Evolutionary conservation across 306 rosid genomes (phyloP).

Genomic region (Alnus rubra): DNA sequence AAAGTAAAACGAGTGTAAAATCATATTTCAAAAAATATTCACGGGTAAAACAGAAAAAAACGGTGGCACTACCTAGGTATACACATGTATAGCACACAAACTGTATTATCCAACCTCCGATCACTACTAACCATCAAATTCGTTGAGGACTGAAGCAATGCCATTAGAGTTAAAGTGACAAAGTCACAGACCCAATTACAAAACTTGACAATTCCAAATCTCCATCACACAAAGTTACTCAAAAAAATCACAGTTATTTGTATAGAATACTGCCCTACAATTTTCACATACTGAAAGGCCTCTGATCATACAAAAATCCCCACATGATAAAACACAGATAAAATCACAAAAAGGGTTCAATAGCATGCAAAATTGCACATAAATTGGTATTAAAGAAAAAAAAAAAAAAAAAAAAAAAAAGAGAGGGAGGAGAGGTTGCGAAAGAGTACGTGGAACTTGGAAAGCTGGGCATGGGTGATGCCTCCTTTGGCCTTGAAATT

Average conservation of each 20-base stretch:
- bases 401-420: background rate
- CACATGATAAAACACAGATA: background rate
- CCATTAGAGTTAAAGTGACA: background rate
- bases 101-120: background rate
- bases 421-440: background rate
- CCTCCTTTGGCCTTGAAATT: slow-evolving; percentile 55
- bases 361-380: background rate
- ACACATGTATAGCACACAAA: background rate
- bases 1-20: background rate
- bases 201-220: background rate
- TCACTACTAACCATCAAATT: slow-evolving; percentile 1
- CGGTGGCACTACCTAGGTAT: background rate
- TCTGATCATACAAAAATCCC: slow-evolving; percentile 4
- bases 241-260: background rate
- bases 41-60: background rate
- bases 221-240: no score
- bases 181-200: background rate
- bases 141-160: background rate
- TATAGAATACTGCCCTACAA: background rate
- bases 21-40: background rate
- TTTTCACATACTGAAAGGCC: background rate
- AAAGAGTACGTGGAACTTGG: slow-evolving; percentile 51
- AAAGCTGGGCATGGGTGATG: slow-evolving; percentile 48
- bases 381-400: background rate
- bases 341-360: background rate